Percentiles rank a stretch among this genome's conserved stretches.
These are phyloP conservation scores for Tuber brumale DNA, from an alignment of 495 filamentous ascomycete species.

Conservation along the genomic window DNA sequence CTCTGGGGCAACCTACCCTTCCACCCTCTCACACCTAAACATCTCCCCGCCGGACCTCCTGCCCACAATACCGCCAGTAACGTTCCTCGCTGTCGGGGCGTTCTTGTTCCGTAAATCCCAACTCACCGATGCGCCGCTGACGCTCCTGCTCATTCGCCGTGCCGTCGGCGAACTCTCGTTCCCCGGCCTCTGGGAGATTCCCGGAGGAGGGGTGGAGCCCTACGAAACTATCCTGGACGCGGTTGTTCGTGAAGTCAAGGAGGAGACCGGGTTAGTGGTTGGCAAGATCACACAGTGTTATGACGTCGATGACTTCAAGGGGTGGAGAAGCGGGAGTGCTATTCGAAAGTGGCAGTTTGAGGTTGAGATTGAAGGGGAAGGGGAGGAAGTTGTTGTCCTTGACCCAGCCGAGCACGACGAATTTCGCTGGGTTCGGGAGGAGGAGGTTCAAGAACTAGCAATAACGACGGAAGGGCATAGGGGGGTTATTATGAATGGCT, in stretches of 20 bases:
- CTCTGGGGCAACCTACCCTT: conserved; percentile 36
- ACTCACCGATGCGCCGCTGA: conserved; percentile 14
- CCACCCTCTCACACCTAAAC: conserved; percentile 45
- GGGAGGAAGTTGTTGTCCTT: conserved; percentile 37
- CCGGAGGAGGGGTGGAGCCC: conserved; percentile 51
- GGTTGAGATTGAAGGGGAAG: conserved; percentile 44
- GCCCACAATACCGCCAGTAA: conserved; percentile 42
- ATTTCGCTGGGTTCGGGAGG: conserved; percentile 47
- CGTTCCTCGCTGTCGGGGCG: conserved; percentile 44
- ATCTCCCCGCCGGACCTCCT: conserved; percentile 44
- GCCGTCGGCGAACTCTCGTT: conserved; percentile 45
- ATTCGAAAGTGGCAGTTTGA: conserved; percentile 44
- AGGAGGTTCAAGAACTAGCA: conserved; percentile 41
- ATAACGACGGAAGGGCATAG: conserved; percentile 11
- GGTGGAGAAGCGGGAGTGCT: conserved; percentile 11
- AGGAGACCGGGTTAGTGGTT: conserved; percentile 55
- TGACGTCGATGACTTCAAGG: conserved; percentile 37
- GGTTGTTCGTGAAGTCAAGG: conserved; percentile 52
- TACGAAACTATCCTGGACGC: conserved; percentile 53
- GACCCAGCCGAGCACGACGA: conserved; percentile 48
- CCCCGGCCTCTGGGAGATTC: conserved; percentile 53
- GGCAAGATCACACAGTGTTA: conserved; percentile 47
- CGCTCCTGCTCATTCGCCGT: conserved; percentile 53
- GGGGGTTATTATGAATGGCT: conserved; percentile 11
- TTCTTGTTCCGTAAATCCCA: conserved; percentile 44